Base-by-base conservation (phyloP, 257 asterid genomes). In the Jasminum sambac region DNA sequence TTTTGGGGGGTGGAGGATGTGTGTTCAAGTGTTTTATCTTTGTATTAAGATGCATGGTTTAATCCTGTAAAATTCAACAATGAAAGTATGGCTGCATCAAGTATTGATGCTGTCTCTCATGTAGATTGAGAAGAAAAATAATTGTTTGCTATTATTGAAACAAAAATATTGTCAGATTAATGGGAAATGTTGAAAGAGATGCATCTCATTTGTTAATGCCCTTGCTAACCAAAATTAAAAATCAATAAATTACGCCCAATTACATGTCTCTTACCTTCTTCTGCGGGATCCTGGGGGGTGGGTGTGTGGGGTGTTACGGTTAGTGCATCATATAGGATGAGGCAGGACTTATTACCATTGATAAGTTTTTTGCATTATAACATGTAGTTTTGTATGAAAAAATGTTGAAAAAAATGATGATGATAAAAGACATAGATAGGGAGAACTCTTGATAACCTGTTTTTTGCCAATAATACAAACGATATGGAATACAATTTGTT, bases 401-500 rank as follows among this genome's bases (percentile, higher is more conserved):
- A 67, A 70, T 66, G 67, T 43, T 69, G 62, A 44, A 74, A 75
- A 30, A 64, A 46, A n/a, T n/a, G n/a, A n/a, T n/a, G n/a, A n/a
- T n/a, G n/a, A n/a, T n/a, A n/a, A n/a, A n/a, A n/a, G n/a, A n/a
- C n/a, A n/a, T n/a, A n/a, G n/a, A n/a, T n/a, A n/a, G n/a, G n/a
- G n/a, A n/a, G n/a, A n/a, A n/a, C n/a, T n/a, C n/a, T n/a, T n/a
- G n/a, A n/a, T n/a, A n/a, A n/a, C n/a, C n/a, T n/a, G n/a, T n/a
- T n/a, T n/a, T n/a, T n/a, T n/a, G n/a, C n/a, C n/a, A n/a, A n/a
- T n/a, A n/a, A n/a, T n/a, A n/a, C n/a, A n/a, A n/a, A n/a, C n/a
- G n/a, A n/a, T n/a, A n/a, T n/a, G n/a, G n/a, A n/a, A n/a, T n/a
- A n/a, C n/a, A n/a, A n/a, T n/a, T n/a, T n/a, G n/a, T n/a, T n/a